A percentile compares a stretch with the other conserved stretches of the same genome.
phyloP scores from a whole-genome alignment of 1,139 yeast genomes.

The Taphrina communis region DNA sequence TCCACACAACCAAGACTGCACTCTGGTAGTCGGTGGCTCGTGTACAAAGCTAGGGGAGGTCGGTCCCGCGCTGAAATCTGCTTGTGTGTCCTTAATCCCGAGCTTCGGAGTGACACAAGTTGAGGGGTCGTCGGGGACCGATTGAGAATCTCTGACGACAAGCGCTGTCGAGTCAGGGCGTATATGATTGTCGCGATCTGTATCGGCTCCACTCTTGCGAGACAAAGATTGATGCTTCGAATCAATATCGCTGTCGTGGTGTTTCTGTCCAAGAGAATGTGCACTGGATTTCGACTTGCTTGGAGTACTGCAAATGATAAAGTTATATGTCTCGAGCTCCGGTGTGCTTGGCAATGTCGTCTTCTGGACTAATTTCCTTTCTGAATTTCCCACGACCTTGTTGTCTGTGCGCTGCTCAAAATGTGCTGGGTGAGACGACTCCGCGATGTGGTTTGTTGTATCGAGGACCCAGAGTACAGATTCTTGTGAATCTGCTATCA shows the following conservation, averaged over 20 bases:
- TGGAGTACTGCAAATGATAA: background rate
- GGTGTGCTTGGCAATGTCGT: background rate
- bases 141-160: background rate
- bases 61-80: background rate
- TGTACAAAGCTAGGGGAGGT: background rate
- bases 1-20: background rate
- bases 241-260: background rate
- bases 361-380: background rate
- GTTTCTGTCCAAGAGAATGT: background rate
- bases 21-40: slow-evolving; percentile 1
- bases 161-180: background rate
- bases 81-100: background rate
- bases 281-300: background rate
- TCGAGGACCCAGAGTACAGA: background rate
- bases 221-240: background rate
- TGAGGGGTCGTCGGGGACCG: background rate
- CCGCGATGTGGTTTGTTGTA: background rate
- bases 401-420: background rate
- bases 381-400: background rate
- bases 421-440: background rate
- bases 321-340: background rate
- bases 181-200: background rate
- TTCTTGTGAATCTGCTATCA: slow-evolving; percentile 2
- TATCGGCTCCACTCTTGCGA: background rate
- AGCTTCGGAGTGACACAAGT: background rate